Base-by-base conservation (phyloP, 2,329 filamentous ascomycete species). In the Aspergillus neotritici region DNA sequence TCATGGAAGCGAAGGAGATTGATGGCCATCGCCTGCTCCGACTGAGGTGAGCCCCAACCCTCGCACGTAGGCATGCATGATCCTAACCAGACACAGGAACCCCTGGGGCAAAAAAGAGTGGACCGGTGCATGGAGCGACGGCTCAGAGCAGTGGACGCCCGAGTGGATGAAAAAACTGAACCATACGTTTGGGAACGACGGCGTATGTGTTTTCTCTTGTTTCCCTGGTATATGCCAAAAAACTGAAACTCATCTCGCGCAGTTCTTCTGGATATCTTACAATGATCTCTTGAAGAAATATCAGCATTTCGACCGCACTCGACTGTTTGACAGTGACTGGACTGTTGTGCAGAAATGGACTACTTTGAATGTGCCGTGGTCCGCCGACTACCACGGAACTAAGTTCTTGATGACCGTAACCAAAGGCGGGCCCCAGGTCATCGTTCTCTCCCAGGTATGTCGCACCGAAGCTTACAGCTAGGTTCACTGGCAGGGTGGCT, bases 91-190 rank as follows among this genome's bases (percentile, higher is more conserved):
- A 4, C 14, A 30, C 37, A 80, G 83, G 51, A 93, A 93, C 54
- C 87, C 87, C 0, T 93, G 86, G 87, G 87, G 87, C 1, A 80
- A 81, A 50, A 80, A 78, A 28, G 87, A 89, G 64, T 93, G 87
- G 86, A 84, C 79, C 25, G 87, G 87, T 1, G 74, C 85, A 2
- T 93, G 87, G 86, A 83, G 79, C 31, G 87, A 93, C 57, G 87
- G 87, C 0, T 87, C 84, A 5, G 85, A 87, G 55, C 83, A 91
- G 63, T 94, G 87, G 87, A 91, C 85, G 1, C 74, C 85, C 0
- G 82, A 89, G 52, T 87, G 84, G 78, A 81, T 91, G 66, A 68
- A 80, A 47, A 81, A 83, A 54, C 74, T 93, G 1, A 74, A 77
- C 35, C 85, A 90, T 60, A 80, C 77, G 33, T 90, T 90, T 53